A percentile compares a stretch with the other conserved stretches of the same genome.
Evolutionary conservation across 73 alveolate species (phyloP).

Genomic region (Tetrahymena malaccensis): DNA sequence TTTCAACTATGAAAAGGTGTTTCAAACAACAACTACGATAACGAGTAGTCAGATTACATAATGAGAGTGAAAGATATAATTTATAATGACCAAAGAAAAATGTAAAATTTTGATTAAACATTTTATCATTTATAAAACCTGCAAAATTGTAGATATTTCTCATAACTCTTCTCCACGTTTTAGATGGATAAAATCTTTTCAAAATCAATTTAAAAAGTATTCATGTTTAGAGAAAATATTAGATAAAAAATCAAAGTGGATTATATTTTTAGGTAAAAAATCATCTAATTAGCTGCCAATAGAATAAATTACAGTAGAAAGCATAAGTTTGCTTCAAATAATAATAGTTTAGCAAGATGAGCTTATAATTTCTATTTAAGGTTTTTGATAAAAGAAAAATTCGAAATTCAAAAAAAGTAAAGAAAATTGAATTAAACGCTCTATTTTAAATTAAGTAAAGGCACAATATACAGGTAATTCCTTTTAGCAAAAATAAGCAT

Average conservation of each 20-base stretch:
- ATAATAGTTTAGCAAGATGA: neutral
- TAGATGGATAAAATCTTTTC: neutral
- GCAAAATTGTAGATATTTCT: neutral
- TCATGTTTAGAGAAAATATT: neutral
- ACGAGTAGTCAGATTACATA: neutral
- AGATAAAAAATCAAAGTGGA: neutral
- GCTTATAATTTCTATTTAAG: neutral
- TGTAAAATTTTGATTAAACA: neutral
- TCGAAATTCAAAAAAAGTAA: neutral
- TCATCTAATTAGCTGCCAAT: neutral
- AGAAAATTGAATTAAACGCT: neutral
- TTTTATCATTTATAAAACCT: neutral
- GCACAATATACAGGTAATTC: neutral
- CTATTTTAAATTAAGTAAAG: neutral
- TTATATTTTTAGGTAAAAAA: neutral
- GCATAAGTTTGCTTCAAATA: neutral
- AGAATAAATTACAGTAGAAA: neutral
- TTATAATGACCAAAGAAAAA: neutral
- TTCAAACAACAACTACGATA: neutral
- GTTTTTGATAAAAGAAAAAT: neutral
- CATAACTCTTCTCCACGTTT: neutral
- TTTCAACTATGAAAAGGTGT: neutral
- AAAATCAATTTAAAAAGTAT: too few relatives aligned
- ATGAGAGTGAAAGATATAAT: neutral
- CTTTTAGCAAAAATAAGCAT: too few relatives aligned